Evolutionary conservation across 2,329 filamentous ascomycete genomes (phyloP), one percentile per base, ranked within the genome.

Genomic region (Alternaria triticimaculans): DNA sequence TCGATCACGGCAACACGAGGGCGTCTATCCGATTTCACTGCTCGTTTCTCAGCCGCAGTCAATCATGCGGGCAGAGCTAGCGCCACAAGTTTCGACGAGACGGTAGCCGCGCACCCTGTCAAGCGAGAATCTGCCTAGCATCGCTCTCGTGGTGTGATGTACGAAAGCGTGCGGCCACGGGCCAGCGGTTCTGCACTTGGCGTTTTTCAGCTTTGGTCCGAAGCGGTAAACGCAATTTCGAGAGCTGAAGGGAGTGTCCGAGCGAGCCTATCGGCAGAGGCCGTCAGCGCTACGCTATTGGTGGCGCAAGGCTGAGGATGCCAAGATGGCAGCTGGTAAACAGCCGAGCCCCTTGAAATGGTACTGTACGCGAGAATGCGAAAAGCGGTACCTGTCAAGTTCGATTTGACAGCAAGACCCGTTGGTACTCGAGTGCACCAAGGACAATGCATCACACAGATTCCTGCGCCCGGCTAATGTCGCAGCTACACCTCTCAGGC

Each of bases 261-360:
- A 25, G 21, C 10, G 18, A 28, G 9, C 55, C 54, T 58, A 30
- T 62, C 41, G 45, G n/a, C 49, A 53, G 49, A 59, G 48, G 60
- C 53, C 15, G 15, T 43, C 41, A 49, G 64, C 61, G 67, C 62
- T 65, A 62, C 66, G 54, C 43, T 20, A 28, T 62, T 54, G 33
- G 67, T 70, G 68, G 68, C 72, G 68, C 58, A 67, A 70, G 67
- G 71, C 72, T 73, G 71, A 69, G 53, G 60, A 64, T 50, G 53
- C 65, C 62, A 72, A 69, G 63, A 64, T n/a, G 48, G 62, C 58
- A 66, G 66, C 58, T 56, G 54, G 51, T 23, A 15, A 59, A 25
- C 30, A 48, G 21, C 50, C 37, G 30, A 10, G 28, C 44, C 37
- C 45, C 59, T 55, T 43, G 55, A 65, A 20, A 45, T 12, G 45